These are phyloP conservation scores for Triangularia verruculosa DNA, from an alignment of 2,329 filamentous ascomycete species.

Conservation along the genomic window DNA sequence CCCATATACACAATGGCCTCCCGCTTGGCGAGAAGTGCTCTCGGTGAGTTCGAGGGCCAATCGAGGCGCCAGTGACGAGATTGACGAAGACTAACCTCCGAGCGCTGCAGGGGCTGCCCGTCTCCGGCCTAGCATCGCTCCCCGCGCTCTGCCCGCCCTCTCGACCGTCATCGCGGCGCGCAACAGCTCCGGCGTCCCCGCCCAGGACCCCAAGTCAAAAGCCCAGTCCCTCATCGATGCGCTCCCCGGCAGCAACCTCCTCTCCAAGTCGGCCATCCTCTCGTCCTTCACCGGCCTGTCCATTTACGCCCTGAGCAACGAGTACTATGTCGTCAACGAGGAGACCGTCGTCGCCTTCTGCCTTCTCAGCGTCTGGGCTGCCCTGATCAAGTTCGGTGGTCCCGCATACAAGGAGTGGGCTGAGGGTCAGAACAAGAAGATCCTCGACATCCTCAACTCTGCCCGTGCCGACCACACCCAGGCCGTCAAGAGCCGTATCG, in stretches of 20 bases:
- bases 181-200: slow-evolving; percentile 72
- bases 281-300: slow-evolving; percentile 88
- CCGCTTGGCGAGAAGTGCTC: slow-evolving; percentile 90
- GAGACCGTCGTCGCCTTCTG: slow-evolving; percentile 93
- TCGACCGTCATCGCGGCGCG: slow-evolving; percentile 65
- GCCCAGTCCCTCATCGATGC: slow-evolving; percentile 92
- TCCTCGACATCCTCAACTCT: slow-evolving; percentile 91
- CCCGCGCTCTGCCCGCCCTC: slow-evolving; percentile 72
- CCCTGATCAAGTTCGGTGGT: slow-evolving; percentile 88
- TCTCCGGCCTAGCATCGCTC: slow-evolving; percentile 77
- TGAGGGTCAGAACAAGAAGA: slow-evolving; percentile 81
- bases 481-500: slow-evolving; percentile 91
- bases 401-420: slow-evolving; percentile 93
- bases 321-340: slow-evolving; percentile 99
- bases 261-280: slow-evolving; percentile 96
- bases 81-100: slow-evolving; percentile 25
- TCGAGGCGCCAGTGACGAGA: slow-evolving; percentile 26
- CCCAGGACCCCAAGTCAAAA: slow-evolving; percentile 92
- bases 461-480: slow-evolving; percentile 92
- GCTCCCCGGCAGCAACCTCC: slow-evolving; percentile 84
- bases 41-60: slow-evolving; percentile 66
- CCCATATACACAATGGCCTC: slow-evolving; percentile 86
- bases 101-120: slow-evolving; percentile 72
- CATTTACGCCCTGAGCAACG: slow-evolving; percentile 96
- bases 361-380: slow-evolving; percentile 88